phyloP scores from a whole-genome alignment of 2,329 filamentous ascomycete genomes.

The Cyphellophora europaea region DNA sequence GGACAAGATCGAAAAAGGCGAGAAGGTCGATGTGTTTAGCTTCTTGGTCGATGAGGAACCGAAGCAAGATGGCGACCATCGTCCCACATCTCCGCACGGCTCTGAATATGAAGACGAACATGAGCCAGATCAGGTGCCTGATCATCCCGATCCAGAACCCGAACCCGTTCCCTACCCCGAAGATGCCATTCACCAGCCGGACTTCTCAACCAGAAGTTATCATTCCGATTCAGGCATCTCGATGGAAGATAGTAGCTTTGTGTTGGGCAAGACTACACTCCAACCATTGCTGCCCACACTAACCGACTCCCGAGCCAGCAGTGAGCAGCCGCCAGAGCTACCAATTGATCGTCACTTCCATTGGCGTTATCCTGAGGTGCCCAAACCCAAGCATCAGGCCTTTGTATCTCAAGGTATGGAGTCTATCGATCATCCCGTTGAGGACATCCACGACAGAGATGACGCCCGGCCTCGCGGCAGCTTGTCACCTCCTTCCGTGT shows the following conservation, averaged over 20 bases:
- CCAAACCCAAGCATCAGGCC: constrained; percentile 1
- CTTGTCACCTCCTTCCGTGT: not conserved
- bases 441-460: no score
- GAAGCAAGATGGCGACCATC: no score
- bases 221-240: constrained; percentile 27
- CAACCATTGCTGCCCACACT: not conserved
- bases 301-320: not conserved
- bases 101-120: constrained; percentile 3
- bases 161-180: constrained; percentile 3
- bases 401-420: no score
- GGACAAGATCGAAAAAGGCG: not conserved
- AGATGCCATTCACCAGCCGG: constrained; percentile 13
- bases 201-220: constrained; percentile 18
- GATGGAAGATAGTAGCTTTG: constrained; percentile 23
- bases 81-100: not conserved
- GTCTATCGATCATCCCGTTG: no score
- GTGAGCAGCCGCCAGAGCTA: not conserved
- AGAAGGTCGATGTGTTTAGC: constrained; percentile 15
- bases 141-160: not conserved
- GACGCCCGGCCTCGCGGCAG: no score
- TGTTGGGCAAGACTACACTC: not conserved
- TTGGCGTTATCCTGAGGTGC: not conserved
- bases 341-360: no score
- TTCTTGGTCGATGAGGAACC: constrained; percentile 16
- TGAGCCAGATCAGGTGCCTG: not conserved